Conservation (phyloP, 2,329 filamentous ascomycete species). For the Colletotrichum lini region DNA sequence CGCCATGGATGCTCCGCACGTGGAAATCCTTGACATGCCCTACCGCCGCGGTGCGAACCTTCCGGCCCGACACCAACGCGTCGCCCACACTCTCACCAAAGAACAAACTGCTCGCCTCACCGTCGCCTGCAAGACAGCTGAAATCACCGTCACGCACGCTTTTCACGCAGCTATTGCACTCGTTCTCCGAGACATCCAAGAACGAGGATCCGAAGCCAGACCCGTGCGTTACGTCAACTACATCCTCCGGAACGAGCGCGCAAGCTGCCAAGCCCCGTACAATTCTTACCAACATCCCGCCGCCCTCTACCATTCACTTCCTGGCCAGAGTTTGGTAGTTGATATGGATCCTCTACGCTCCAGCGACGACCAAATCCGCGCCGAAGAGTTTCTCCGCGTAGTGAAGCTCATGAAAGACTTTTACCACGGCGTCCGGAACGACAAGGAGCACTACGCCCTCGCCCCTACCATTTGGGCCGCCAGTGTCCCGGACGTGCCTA, state of each 20-base stretch:
- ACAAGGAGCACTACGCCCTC: slow-evolving; percentile 49
- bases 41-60: slow-evolving; percentile 40
- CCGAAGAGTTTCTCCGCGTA: slow-evolving; percentile 46
- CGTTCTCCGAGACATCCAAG: slow-evolving; percentile 47
- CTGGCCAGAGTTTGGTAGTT: slow-evolving; percentile 46
- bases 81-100: slow-evolving; percentile 43
- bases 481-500: slow-evolving; percentile 37
- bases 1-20: slow-evolving; percentile 11
- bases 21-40: slow-evolving; percentile 44
- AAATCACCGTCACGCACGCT: slow-evolving; percentile 49
- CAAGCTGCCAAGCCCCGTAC: slow-evolving; percentile 46
- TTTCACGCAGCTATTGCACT: slow-evolving; percentile 53
- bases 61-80: slow-evolving; percentile 47
- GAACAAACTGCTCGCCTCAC: slow-evolving; percentile 44
- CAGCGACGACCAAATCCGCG: not conserved
- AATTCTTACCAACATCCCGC: slow-evolving; percentile 46
- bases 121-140: slow-evolving; percentile 39
- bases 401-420: slow-evolving; percentile 48
- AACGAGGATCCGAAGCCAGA: not conserved
- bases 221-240: slow-evolving; percentile 49
- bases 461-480: slow-evolving; percentile 46
- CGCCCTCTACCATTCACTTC: slow-evolving; percentile 51
- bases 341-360: slow-evolving; percentile 45
- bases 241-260: slow-evolving; percentile 51
- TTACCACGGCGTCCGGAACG: slow-evolving; percentile 50